Percentiles rank a stretch among this genome's conserved stretches.
Evolutionary conservation across 345 rosid species (phyloP).

Genomic region (Heritiera littoralis): DNA sequence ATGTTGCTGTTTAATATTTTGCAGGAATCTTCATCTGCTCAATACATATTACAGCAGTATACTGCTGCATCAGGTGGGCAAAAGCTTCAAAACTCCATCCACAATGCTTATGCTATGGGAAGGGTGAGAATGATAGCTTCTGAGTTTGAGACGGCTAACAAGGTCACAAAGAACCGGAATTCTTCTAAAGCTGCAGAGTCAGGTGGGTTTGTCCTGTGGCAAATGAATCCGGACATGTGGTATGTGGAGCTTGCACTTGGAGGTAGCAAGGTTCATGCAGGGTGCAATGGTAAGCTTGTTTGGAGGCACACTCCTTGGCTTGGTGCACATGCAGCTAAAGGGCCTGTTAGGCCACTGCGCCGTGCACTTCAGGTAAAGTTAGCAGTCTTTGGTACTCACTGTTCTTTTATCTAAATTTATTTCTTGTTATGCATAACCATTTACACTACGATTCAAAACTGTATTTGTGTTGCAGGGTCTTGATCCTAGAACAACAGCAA

Average conservation of each 20-base stretch:
- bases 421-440: background rate
- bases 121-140: conserved; percentile 89
- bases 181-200: conserved; percentile 67
- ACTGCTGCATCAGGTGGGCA: conserved; percentile 84
- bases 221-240: conserved; percentile 94
- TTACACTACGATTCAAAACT: background rate
- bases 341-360: conserved; percentile 88
- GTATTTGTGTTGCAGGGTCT: conserved; percentile 54
- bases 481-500: conserved; percentile 75
- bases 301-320: conserved; percentile 98
- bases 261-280: conserved; percentile 83
- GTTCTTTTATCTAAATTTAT: background rate
- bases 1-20: background rate
- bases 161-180: conserved; percentile 52
- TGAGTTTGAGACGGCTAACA: conserved; percentile 71
- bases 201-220: conserved; percentile 93
- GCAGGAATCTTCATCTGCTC: conserved; percentile 87
- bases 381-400: background rate
- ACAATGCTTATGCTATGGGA: conserved; percentile 86
- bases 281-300: conserved; percentile 87
- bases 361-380: conserved; percentile 83
- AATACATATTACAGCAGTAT: conserved; percentile 87
- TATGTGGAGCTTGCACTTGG: conserved; percentile 92
- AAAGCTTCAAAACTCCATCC: conserved; percentile 66
- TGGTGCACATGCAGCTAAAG: conserved; percentile 81